Evolutionary conservation across 306 rosid species (phyloP), one percentile per base, ranked within the genome.

Genomic region (Betula pendula): DNA sequence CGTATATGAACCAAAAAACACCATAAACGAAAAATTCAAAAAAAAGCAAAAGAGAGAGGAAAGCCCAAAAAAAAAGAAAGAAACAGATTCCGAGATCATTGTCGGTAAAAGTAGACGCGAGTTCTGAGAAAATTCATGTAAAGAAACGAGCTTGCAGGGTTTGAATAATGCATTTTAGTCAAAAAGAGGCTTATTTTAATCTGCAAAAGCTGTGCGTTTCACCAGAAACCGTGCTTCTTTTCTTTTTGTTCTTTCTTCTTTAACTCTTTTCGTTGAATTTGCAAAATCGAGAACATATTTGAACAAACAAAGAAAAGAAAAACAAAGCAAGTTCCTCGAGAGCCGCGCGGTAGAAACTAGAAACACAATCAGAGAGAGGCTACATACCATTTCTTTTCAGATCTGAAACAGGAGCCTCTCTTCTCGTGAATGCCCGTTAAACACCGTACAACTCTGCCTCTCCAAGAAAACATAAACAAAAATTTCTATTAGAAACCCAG

Each of bases 101-200:
- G 98, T 93, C 93, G 77, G 81, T 70, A 87, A 87, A 91, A 89
- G 98, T 71, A 81, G 87, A 78, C 78, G 66, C 77, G 74, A 81
- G 81, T 82, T 82, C 90, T 76, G 83, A 79, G 86, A 87, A 83
- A 81, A 58, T 67, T 55, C 73, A 79, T 82, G 85, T 85, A 74
- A 78, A 89, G 84, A 73, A 81, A 66, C 44, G 87, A 85, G 85
- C 86, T 86, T 78, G 77, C 86, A 87, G 96, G 77, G 80, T 74
- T 85, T 83, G 85, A 82, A 79, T 45, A 20, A 53, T 59, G 76
- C 52, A 81, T 74, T 45, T 49, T 59, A 78, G 88, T 89, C 70
- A 80, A 87, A 87, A 84, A 69, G 74, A 44, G 31, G 9, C n/a
- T 63, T 80, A 80, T 70, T 74, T 76, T 84, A 89, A 62, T 60